Conservation (phyloP, 2,329 filamentous ascomycete genomes). For the Rugonectria rugulosa region DNA sequence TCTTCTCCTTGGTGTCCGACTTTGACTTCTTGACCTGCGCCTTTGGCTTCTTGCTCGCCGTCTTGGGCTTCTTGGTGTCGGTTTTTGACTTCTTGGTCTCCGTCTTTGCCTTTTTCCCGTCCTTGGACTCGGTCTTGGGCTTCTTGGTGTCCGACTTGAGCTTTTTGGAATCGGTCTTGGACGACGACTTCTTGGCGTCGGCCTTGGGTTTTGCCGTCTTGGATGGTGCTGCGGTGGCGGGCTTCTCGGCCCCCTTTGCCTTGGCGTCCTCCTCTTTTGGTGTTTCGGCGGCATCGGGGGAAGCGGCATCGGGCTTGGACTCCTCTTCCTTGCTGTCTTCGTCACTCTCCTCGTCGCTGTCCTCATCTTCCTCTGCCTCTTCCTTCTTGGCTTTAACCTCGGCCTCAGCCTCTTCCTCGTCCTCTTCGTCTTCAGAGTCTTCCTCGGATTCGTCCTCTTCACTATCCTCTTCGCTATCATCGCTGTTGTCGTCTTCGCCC, state of each 20-base stretch:
- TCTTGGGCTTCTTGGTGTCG: constrained; percentile 21
- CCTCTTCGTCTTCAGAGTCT: constrained; percentile 47
- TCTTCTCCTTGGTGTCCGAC: constrained; percentile 17
- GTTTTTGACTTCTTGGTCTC: neutral
- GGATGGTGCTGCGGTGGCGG: neutral
- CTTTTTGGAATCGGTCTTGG: constrained; percentile 1
- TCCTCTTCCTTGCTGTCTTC: constrained; percentile 23
- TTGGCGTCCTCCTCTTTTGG: constrained; percentile 24
- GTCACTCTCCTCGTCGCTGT: constrained; percentile 15
- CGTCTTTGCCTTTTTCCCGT: neutral
- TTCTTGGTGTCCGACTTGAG: neutral
- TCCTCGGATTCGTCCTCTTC: constrained; percentile 38
- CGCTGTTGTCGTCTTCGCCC: constrained; percentile 42
- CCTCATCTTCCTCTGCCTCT: constrained; percentile 18
- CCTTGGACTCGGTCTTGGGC: constrained; percentile 7
- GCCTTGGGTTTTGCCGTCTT: constrained; percentile 2
- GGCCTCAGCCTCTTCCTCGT: constrained; percentile 42
- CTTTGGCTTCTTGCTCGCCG: too few relatives aligned
- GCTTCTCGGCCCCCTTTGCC: constrained; percentile 20
- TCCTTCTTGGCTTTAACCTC: constrained; percentile 21
- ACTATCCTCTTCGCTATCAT: constrained; percentile 35
- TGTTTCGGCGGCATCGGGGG: too few relatives aligned
- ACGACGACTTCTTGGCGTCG: constrained; percentile 3
- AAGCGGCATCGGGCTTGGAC: constrained; percentile 21
- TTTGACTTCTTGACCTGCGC: constrained; percentile 23